phyloP scores from a whole-genome alignment of 1,284 basidiomycete genomes.

The Ganoderma meredithae region DNA sequence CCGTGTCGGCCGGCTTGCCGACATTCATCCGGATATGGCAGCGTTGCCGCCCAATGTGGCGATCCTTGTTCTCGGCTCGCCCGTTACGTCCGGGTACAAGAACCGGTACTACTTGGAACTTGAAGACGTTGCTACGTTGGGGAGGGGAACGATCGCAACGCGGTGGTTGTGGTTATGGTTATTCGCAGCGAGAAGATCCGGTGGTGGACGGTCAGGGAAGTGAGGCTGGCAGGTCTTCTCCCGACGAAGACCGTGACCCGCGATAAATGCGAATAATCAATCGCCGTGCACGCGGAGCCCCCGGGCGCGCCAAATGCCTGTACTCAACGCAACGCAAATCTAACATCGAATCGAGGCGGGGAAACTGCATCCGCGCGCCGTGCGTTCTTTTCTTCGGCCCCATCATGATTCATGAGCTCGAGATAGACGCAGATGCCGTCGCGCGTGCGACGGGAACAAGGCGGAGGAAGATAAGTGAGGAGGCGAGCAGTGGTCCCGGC shows the following conservation, averaged over 20 bases:
- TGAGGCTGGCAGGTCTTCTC: not conserved
- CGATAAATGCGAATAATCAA: not conserved
- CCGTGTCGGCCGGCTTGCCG: not conserved
- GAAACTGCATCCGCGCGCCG: not conserved
- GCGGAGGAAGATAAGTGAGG: not conserved
- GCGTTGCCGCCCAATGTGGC: conserved; percentile 7
- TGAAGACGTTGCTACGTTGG: not conserved
- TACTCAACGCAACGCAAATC: not conserved
- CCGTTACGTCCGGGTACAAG: not conserved
- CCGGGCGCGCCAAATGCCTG: not conserved
- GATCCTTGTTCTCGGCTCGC: conserved; percentile 9
- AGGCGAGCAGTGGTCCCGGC: not conserved
- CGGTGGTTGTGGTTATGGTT: not conserved
- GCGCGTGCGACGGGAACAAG: conserved; percentile 3
- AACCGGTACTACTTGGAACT: too few species aligned
- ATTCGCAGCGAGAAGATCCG: not conserved
- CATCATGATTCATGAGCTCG: not conserved
- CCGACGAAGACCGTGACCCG: not conserved
- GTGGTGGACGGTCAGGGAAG: not conserved
- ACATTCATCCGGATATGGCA: conserved; percentile 11
- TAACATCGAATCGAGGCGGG: not conserved
- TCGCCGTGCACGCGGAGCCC: not conserved
- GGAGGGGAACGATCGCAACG: too few species aligned
- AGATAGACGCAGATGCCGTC: conserved; percentile 6
- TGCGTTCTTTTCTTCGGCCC: not conserved